phyloP scores from a whole-genome alignment of 2,329 filamentous ascomycete species.

The Fusarium nisikadoi region DNA sequence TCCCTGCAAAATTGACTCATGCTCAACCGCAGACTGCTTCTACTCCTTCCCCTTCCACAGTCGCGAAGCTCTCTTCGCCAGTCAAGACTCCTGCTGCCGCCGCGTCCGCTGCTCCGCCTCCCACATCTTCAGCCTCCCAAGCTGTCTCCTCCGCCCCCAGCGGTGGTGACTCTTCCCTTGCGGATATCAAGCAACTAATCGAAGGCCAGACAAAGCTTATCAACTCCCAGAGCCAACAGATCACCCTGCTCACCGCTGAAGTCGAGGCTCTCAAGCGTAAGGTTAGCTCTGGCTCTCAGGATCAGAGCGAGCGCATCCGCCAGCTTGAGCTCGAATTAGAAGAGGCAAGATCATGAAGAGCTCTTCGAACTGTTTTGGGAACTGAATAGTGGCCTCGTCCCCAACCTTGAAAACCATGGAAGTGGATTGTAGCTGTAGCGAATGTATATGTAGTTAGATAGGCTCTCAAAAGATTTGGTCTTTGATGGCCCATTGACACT shows the following conservation, averaged over 20 bases:
- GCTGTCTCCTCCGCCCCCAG: conserved; percentile 45
- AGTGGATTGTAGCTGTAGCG: conserved; percentile 34
- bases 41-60: conserved; percentile 35
- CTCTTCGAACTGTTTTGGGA: background rate
- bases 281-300: conserved; percentile 65
- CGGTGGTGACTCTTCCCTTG: conserved; percentile 72
- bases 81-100: conserved; percentile 43
- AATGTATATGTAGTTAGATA: conserved; percentile 42
- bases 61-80: conserved; percentile 49
- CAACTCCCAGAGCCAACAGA: conserved; percentile 79
- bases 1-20: conserved; percentile 55
- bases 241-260: conserved; percentile 74
- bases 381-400: conserved; percentile 2
- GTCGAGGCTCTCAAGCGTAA: conserved; percentile 85
- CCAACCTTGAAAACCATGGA: conserved; percentile 20
- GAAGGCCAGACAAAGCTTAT: conserved; percentile 83
- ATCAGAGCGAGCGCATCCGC: conserved; percentile 74
- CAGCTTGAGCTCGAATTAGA: conserved; percentile 76
- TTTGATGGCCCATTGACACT: conserved; percentile 25
- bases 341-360: conserved; percentile 65
- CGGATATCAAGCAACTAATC: conserved; percentile 81
- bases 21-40: conserved; percentile 40
- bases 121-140: conserved; percentile 45
- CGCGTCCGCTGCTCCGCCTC: conserved; percentile 44
- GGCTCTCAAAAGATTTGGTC: conserved; percentile 41